These are phyloP conservation scores for Clitopilus hobsonii DNA, from an alignment of 768 basidiomycete genomes.

Conservation along the genomic window DNA sequence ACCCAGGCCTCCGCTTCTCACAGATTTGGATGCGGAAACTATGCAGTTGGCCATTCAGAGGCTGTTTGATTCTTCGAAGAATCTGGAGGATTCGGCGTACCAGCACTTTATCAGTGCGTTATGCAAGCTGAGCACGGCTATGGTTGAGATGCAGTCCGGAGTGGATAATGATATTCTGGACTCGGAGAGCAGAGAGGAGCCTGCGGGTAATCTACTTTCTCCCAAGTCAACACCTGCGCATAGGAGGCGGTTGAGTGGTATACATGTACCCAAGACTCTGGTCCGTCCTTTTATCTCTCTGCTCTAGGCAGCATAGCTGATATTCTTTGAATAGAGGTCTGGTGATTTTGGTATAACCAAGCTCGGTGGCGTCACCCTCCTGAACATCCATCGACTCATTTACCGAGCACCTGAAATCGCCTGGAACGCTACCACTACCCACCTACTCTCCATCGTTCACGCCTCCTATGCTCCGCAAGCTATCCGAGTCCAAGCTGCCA, in stretches of 20 bases:
- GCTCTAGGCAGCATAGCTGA: background rate
- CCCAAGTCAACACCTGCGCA: slow-evolving; percentile 41
- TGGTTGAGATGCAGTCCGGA: slow-evolving; percentile 84
- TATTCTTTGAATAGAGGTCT: slow-evolving; percentile 53
- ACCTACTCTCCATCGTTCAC: slow-evolving; percentile 75
- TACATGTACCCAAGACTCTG: slow-evolving; percentile 75
- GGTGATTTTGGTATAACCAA: slow-evolving; percentile 94
- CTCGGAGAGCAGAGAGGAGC: slow-evolving; percentile 36
- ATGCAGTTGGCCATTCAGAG: slow-evolving; percentile 72
- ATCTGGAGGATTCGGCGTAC: slow-evolving; percentile 81
- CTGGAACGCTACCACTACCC: slow-evolving; percentile 78
- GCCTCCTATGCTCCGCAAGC: slow-evolving; percentile 64
- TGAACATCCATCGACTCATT: slow-evolving; percentile 87
- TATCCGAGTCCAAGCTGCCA: slow-evolving; percentile 87
- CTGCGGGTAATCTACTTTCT: slow-evolving; percentile 29
- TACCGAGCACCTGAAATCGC: slow-evolving; percentile 78
- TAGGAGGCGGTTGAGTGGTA: slow-evolving; percentile 79
- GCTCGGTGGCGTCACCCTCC: slow-evolving; percentile 69
- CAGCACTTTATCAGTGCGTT: slow-evolving; percentile 70
- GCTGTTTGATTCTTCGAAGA: slow-evolving; percentile 82
- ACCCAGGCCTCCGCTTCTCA: slow-evolving; percentile 55
- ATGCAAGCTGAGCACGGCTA: slow-evolving; percentile 84
- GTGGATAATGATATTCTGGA: slow-evolving; percentile 25
- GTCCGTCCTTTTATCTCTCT: slow-evolving; percentile 35
- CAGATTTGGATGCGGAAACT: slow-evolving; percentile 72